phyloP scores from a whole-genome alignment of 495 filamentous ascomycete genomes.

The Thermochaetoides thermophila region DNA sequence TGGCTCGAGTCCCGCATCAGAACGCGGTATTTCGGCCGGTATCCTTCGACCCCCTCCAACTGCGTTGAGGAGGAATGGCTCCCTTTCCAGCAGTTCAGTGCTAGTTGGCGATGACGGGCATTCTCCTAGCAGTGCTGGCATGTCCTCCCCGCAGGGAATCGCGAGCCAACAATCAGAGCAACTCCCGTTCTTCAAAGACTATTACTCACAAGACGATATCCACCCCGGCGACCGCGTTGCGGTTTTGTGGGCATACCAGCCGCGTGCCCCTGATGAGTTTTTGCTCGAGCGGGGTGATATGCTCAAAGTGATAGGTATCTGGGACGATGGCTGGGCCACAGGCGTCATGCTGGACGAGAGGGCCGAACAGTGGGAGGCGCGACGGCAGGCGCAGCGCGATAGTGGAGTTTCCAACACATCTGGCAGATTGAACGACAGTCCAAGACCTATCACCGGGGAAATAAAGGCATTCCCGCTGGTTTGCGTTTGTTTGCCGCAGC shows the following conservation, averaged over 20 bases:
- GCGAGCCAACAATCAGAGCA: slow-evolving; percentile 90
- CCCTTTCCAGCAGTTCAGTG: slow-evolving; percentile 74
- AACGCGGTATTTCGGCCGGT: slow-evolving; percentile 38
- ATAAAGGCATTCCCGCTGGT: slow-evolving; percentile 98
- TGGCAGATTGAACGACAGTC: slow-evolving; percentile 39
- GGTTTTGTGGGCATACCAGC: slow-evolving; percentile 92
- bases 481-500: slow-evolving; percentile 91
- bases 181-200: slow-evolving; percentile 90
- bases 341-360: slow-evolving; percentile 68
- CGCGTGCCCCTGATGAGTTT: slow-evolving; percentile 87
- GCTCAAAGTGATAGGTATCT: slow-evolving; percentile 96
- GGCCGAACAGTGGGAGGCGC: slow-evolving; percentile 76
- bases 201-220: slow-evolving; percentile 95
- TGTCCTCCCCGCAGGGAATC: slow-evolving; percentile 69
- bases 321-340: slow-evolving; percentile 99
- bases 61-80: slow-evolving; percentile 53
- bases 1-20: slow-evolving; percentile 64
- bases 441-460: slow-evolving; percentile 59
- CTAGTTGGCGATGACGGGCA: slow-evolving; percentile 53
- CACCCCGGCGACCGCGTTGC: slow-evolving; percentile 81
- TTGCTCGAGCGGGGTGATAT: slow-evolving; percentile 91
- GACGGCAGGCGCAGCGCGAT: slow-evolving; percentile 66
- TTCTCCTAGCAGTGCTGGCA: slow-evolving; percentile 62
- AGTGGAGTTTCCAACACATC: slow-evolving; percentile 86
- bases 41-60: slow-evolving; percentile 47